Conservation (phyloP, 2,329 filamentous ascomycete genomes). For the Fusarium penzigii region DNA sequence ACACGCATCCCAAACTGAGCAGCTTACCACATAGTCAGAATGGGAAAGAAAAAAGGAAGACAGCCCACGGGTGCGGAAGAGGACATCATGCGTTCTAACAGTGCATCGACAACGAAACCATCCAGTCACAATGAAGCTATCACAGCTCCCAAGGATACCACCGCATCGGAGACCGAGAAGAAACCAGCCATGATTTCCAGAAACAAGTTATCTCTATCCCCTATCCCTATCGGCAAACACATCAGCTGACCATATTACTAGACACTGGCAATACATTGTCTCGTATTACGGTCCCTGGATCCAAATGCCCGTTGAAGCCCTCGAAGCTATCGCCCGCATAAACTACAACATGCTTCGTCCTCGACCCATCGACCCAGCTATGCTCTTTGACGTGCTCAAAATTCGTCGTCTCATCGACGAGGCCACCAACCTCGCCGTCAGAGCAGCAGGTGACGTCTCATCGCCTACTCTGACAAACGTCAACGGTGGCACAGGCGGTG, state of each 20-base stretch:
- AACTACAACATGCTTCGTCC: conserved; percentile 79
- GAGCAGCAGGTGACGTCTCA: conserved; percentile 72
- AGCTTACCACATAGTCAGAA: conserved; percentile 20
- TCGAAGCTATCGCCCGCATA: conserved; percentile 75
- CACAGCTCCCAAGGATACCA: too few relatives aligned
- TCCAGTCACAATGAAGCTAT: too few relatives aligned
- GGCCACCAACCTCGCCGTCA: conserved; percentile 74
- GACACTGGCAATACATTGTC: conserved; percentile 84
- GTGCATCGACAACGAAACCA: conserved; percentile 4
- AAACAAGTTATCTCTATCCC: too few relatives aligned
- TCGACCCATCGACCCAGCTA: conserved; percentile 74
- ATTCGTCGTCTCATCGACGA: conserved; percentile 79
- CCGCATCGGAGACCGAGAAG: too few relatives aligned
- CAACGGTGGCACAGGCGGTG: conserved; percentile 40
- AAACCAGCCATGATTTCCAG: too few relatives aligned
- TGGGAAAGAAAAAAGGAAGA: conserved; percentile 52
- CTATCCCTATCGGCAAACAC: background rate
- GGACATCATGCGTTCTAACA: conserved; percentile 13
- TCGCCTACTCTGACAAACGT: conserved; percentile 62
- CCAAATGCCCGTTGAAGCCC: conserved; percentile 74
- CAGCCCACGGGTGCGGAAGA: conserved; percentile 44
- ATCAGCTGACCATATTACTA: conserved; percentile 36
- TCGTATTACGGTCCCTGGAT: conserved; percentile 84
- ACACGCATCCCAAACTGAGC: too few relatives aligned
- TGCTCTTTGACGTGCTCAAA: conserved; percentile 83